phyloP scores from a whole-genome alignment of 805 yeast genomes.

The Lipomyces orientalis region DNA sequence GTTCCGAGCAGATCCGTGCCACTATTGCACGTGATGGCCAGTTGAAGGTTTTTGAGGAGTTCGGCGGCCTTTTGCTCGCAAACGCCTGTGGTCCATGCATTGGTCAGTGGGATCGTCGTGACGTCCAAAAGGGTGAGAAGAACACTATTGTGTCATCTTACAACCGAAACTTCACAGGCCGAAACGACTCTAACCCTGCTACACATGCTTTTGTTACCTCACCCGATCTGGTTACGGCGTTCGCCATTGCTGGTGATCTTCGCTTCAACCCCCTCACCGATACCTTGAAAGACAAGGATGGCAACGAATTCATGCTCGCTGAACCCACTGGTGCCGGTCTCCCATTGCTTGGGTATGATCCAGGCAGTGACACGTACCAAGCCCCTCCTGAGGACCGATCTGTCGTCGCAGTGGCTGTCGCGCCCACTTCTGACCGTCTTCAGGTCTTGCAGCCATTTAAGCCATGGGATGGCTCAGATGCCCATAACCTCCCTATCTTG shows the following conservation, averaged over 20 bases:
- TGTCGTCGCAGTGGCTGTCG: conserved; percentile 65
- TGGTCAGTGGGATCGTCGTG: conserved; percentile 96
- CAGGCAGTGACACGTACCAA: conserved; percentile 74
- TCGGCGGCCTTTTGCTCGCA: conserved; percentile 91
- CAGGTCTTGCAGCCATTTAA: conserved; percentile 88
- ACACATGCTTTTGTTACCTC: conserved; percentile 99
- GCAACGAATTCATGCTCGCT: conserved; percentile 74
- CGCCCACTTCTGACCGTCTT: conserved; percentile 88
- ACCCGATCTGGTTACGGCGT: conserved; percentile 96
- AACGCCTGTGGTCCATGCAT: conserved; percentile 99
- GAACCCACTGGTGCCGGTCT: conserved; percentile 76
- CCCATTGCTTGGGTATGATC: conserved; percentile 64
- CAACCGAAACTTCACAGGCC: conserved; percentile 96
- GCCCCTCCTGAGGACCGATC: conserved; percentile 61
- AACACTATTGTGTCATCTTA: conserved; percentile 92
- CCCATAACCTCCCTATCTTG: conserved; percentile 69
- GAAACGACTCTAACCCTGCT: conserved; percentile 98
- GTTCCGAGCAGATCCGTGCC: conserved; percentile 97
- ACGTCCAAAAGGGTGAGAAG: conserved; percentile 65
- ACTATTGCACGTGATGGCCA: conserved; percentile 96
- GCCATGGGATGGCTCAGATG: conserved; percentile 85
- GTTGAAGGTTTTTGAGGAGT: conserved; percentile 75
- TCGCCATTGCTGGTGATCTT: conserved; percentile 93
- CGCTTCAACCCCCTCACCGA: conserved; percentile 91
- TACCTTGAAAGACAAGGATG: conserved; percentile 69